Conservation (phyloP, 441 rosid genomes). For the Erodium moschatum region DNA sequence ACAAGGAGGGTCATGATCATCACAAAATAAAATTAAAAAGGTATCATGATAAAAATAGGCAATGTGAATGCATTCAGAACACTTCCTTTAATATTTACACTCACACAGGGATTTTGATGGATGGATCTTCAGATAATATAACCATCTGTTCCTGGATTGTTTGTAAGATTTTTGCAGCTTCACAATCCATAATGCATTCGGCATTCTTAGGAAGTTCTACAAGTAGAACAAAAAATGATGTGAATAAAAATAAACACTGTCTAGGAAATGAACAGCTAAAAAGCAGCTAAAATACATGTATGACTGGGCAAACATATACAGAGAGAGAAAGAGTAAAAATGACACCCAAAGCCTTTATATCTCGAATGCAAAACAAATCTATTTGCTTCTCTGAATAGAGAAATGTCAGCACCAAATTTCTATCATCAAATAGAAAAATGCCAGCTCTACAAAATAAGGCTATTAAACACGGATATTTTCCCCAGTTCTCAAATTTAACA, state of each 20-base stretch:
- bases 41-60: too few species aligned
- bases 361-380: not conserved
- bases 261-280: not conserved
- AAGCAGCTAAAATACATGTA: not conserved
- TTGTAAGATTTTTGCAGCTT: slow-evolving; percentile 54
- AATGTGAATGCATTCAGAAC: too few species aligned
- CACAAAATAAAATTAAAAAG: too few species aligned
- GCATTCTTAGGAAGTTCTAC: slow-evolving; percentile 63
- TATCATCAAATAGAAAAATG: too few species aligned
- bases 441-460: not conserved
- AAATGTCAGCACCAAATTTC: not conserved
- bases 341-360: not conserved
- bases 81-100: slow-evolving; percentile 16
- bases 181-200: slow-evolving; percentile 70
- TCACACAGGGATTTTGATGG: slow-evolving; percentile 62
- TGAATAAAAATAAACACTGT: not conserved
- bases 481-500: not conserved
- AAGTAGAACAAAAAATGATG: slow-evolving; percentile 4
- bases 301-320: too few species aligned
- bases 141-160: slow-evolving; percentile 72
- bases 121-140: slow-evolving; percentile 59
- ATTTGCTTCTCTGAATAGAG: not conserved
- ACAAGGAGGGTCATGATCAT: too few species aligned
- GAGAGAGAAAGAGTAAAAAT: not conserved
- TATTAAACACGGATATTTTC: not conserved